These are phyloP conservation scores for Candida morakotiae DNA, from an alignment of 805 yeast species.

Conservation along the genomic window DNA sequence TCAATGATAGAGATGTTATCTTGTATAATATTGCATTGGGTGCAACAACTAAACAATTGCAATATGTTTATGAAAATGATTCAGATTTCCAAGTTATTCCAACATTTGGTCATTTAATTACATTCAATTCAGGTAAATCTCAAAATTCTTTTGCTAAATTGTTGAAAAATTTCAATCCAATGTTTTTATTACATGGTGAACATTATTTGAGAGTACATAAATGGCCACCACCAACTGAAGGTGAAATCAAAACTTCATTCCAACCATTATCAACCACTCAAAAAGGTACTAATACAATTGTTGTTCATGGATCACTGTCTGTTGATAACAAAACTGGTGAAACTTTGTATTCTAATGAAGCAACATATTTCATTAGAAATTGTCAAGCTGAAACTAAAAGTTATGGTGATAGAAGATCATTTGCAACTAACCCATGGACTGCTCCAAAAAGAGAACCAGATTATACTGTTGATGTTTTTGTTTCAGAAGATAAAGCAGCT, in stretches of 20 bases:
- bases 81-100: conserved; percentile 82
- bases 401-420: conserved; percentile 46
- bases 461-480: conserved; percentile 53
- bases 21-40: conserved; percentile 90
- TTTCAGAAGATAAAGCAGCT: conserved; percentile 75
- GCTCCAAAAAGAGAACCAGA: conserved; percentile 69
- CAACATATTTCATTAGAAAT: conserved; percentile 80
- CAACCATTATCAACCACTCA: conserved; percentile 72
- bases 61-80: conserved; percentile 75
- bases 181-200: conserved; percentile 90
- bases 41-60: conserved; percentile 69
- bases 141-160: conserved; percentile 54
- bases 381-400: conserved; percentile 51
- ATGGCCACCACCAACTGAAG: conserved; percentile 77
- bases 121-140: conserved; percentile 59
- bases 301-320: conserved; percentile 70
- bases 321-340: conserved; percentile 67
- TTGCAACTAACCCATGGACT: conserved; percentile 59
- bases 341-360: conserved; percentile 71
- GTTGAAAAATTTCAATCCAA: conserved; percentile 82
- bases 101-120: conserved; percentile 85
- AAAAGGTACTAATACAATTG: conserved; percentile 81
- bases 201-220: conserved; percentile 77
- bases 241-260: conserved; percentile 54
- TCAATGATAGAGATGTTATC: conserved; percentile 66